Evolutionary conservation across 345 rosid species (phyloP).

Genomic region (Litchi chinensis): DNA sequence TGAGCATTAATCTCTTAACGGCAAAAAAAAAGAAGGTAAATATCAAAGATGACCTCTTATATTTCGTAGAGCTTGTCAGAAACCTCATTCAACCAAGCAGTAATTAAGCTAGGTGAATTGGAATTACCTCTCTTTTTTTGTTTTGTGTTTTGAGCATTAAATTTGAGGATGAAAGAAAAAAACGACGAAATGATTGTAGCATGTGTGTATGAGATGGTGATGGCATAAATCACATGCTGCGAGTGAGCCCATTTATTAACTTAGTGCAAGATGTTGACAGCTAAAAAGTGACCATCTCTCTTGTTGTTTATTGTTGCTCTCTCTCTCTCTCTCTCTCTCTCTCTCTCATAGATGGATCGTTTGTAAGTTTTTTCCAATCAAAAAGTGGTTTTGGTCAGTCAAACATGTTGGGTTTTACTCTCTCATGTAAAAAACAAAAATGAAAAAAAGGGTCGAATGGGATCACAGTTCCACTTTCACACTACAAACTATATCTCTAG

Average conservation of each 20-base stretch:
- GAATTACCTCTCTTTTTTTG: neutral
- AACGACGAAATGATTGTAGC: neutral
- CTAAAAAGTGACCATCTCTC: neutral
- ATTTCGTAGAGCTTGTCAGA: too few species aligned
- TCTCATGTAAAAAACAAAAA: neutral
- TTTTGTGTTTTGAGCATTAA: neutral
- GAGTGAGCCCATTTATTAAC: neutral
- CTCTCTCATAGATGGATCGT: neutral
- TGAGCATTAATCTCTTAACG: too few species aligned
- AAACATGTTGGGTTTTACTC: neutral
- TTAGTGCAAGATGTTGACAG: conserved; percentile 7
- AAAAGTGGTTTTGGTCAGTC: neutral
- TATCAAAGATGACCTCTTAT: too few species aligned
- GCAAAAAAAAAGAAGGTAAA: too few species aligned
- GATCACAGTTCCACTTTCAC: neutral
- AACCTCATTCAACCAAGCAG: too few species aligned
- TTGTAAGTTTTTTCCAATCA: neutral
- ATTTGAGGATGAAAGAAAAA: too few species aligned
- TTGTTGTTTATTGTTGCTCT: neutral
- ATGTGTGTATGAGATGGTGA: conserved; percentile 3
- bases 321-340: neutral
- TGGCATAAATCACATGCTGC: neutral
- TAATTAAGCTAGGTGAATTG: too few species aligned
- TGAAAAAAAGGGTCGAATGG: neutral
- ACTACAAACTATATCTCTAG: neutral